These are phyloP conservation scores for Scopulariopsis brevicaulis DNA, from an alignment of 2,329 filamentous ascomycete species.

Conservation along the genomic window DNA sequence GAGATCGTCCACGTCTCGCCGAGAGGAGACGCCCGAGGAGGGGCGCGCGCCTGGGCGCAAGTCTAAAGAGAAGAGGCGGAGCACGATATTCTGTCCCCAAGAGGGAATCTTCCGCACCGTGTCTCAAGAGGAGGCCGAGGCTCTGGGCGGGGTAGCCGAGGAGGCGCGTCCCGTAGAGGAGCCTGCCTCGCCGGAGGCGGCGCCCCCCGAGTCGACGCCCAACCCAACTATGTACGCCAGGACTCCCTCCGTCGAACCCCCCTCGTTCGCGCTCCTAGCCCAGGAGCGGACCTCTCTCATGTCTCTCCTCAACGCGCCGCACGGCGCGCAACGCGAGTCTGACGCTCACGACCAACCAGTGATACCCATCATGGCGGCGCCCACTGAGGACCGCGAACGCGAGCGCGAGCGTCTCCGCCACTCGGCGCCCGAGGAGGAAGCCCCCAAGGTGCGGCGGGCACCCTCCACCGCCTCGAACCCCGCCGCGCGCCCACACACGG, in stretches of 20 bases:
- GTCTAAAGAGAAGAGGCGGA: constrained; percentile 11
- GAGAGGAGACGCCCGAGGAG: neutral
- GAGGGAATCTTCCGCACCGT: constrained; percentile 53
- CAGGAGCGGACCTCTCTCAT: constrained; percentile 46
- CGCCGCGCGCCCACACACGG: constrained; percentile 29
- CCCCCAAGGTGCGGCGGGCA: constrained; percentile 6
- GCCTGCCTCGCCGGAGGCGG: constrained; percentile 16
- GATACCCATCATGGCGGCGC: constrained; percentile 31
- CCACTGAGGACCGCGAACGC: neutral
- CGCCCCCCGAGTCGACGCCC: constrained; percentile 18
- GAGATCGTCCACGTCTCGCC: neutral
- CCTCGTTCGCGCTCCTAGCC: constrained; percentile 41
- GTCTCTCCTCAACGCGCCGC: constrained; percentile 48
- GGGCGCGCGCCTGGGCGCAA: neutral
- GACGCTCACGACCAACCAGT: constrained; percentile 21
- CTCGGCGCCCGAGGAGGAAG: constrained; percentile 4
- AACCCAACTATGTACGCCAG: constrained; percentile 35
- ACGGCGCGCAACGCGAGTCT: constrained; percentile 15
- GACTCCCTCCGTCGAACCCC: constrained; percentile 52
- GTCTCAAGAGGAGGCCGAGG: constrained; percentile 39
- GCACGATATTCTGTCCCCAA: constrained; percentile 47
- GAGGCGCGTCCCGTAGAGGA: constrained; percentile 7
- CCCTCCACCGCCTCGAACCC: constrained; percentile 9
- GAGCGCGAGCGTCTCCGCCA: neutral
- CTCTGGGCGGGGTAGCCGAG: constrained; percentile 22